phyloP scores from a whole-genome alignment of 768 basidiomycete genomes.

The Mycena metata region DNA sequence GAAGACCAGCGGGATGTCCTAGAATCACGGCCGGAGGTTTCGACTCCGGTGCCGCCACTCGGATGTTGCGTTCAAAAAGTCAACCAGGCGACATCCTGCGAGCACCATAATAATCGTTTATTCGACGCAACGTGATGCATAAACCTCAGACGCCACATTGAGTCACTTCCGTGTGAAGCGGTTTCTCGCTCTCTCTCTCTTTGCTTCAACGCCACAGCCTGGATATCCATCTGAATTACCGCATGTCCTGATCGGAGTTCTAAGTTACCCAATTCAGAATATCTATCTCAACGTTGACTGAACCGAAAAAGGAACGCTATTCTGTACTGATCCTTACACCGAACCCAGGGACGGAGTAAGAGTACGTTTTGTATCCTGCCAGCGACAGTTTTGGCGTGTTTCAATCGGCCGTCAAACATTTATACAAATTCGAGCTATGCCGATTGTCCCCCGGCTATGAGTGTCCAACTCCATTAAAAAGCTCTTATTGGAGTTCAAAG shows the following conservation, averaged over 20 bases:
- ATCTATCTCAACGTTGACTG: no score
- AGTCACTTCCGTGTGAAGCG: not conserved
- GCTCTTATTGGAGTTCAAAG: no score
- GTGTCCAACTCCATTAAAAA: no score
- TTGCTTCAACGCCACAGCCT: not conserved
- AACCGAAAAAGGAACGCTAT: no score
- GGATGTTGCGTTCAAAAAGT: no score
- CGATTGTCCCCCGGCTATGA: no score
- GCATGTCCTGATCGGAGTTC: not conserved
- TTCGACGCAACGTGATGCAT: no score
- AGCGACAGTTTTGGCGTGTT: not conserved
- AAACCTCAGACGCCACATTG: not conserved
- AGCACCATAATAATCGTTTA: no score
- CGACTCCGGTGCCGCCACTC: not conserved
- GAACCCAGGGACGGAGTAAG: no score
- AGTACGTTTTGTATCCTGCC: not conserved
- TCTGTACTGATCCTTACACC: no score
- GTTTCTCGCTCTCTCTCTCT: not conserved
- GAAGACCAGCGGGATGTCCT: not conserved
- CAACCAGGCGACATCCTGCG: no score
- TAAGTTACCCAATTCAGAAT: not conserved
- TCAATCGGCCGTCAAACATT: not conserved
- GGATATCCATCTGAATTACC: not conserved
- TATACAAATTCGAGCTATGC: no score
- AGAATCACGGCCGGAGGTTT: not conserved